Base-by-base conservation (phyloP, 257 asterid species). In the Solanum pinnatisectum region DNA sequence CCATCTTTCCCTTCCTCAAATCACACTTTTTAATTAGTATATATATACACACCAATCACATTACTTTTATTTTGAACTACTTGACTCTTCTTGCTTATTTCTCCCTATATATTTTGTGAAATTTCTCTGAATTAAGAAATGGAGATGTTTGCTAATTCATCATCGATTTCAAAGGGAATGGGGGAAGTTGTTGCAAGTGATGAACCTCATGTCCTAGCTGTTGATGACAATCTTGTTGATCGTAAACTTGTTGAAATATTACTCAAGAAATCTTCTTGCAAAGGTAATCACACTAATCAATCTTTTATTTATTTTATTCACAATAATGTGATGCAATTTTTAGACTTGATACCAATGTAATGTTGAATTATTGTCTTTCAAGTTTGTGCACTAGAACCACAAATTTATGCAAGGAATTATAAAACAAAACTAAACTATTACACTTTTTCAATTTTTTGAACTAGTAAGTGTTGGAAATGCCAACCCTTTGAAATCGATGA, bases 261-360 rank as follows among this genome's bases (percentile, higher is more conserved):
- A 91, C 94, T 94, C 90, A 90, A 88, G 88, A 91, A 86, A 67
- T 92, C 95, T 14, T 94, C 95, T 92, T 94, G 94, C 92, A 91
- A 60, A 93, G 97, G 95, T 94, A 87, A 18, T 13, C 59, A 44
- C 32, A 27, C 16, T 35, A 84, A 6, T 10, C 70, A 84, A 32
- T 70, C 3, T 10, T 46, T 10, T 22, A 25, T 44, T 56, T 39
- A 5, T 52, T 25, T 56, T 32, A 37, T 39, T 76, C 30, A n/a
- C 25, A 56, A 56, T 56, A 2, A 56, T 2, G 25, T 7, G 67
- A 3, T 56, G 67, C 12, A 56, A 3, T 3, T 18, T 56, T 56
- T 18, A 20, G 10, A 7, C 67, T 20, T 56, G 67, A 52, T 20
- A 20, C 67, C 12, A 20, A 56, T 56, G 10, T 56, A 18, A 56